phyloP scores from a whole-genome alignment of 306 rosid genomes.

The Oemleria cerasiformis region DNA sequence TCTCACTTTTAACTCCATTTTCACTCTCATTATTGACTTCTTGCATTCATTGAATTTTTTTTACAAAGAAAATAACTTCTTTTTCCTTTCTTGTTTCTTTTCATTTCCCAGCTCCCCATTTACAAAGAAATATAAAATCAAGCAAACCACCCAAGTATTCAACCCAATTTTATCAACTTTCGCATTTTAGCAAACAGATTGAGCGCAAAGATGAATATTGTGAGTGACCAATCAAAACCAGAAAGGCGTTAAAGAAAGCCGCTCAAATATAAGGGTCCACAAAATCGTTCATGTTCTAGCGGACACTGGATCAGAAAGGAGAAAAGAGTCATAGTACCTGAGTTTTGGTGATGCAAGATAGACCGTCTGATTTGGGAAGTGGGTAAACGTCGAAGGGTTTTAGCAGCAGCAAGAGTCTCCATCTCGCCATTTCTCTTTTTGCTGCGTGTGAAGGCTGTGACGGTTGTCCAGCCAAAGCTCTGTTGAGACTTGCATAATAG shows the following conservation, averaged over 20 bases:
- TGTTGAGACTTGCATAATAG: not conserved
- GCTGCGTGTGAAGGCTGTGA: not conserved
- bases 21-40: not conserved
- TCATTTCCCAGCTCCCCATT: not conserved
- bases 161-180: slow-evolving; percentile 15
- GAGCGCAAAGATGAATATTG: slow-evolving; percentile 26
- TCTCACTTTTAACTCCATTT: not conserved
- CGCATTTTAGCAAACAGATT: slow-evolving; percentile 46
- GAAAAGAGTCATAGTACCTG: slow-evolving; percentile 36
- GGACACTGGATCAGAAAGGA: slow-evolving; percentile 1
- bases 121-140: not conserved
- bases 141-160: slow-evolving; percentile 3
- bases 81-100: not conserved
- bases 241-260: not conserved
- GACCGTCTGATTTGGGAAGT: slow-evolving; percentile 30
- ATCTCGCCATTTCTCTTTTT: slow-evolving; percentile 42
- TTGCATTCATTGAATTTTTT: not conserved
- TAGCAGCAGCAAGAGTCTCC: slow-evolving; percentile 53
- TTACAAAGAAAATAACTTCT: not conserved
- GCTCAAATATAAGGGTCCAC: slow-evolving; percentile 1
- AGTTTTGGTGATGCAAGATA: slow-evolving; percentile 44
- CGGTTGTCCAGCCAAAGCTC: not conserved
- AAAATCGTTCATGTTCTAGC: slow-evolving; percentile 1
- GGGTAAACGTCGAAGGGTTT: slow-evolving; percentile 59
- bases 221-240: not conserved